Base-by-base conservation (phyloP, 495 filamentous ascomycete species). In the Daldinia bambusicola region DNA sequence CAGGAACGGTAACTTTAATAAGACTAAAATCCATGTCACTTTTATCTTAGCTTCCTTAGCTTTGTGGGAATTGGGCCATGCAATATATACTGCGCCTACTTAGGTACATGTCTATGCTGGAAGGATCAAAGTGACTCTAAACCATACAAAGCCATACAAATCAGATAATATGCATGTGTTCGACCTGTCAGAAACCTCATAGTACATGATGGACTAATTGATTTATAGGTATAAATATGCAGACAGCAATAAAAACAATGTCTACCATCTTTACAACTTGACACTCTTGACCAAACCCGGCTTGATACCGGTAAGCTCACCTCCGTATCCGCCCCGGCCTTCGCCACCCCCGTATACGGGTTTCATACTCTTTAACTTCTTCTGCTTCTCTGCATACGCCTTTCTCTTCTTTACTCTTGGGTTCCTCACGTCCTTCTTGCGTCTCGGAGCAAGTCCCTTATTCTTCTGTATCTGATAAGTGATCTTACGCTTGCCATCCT, bases 341-440 rank as follows among this genome's bases (percentile, higher is more conserved):
- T 97, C 92, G 37, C 93, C 95, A 74, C 93, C 95, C 82, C 91
- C 92, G 80, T 93, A 99, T 41, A 93, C 82, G 41, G 91, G 85
- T 84, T 89, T 92, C 78, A 92, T 89, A 77, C 90, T 94, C 55
- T 86, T 86, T 78, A 98, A 80, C 86, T 98, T 98, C 90, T 96
- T 97, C 85, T 93, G 90, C 85, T 96, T 97, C 69, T 92, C 89
- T 73, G 95, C 93, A 80, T 85, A 99, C 88, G 89, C 92, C 88
- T 91, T 91, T 81, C 92, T 87, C 91, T 98, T 99, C 90, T 98
- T 99, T 61, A 99, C 94, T 79, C 95, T 85, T 13, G 96, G 95
- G 81, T 99, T 99, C 67, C 95, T 85, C 53, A 92, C 89, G 60
- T 95, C 92, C 87, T 98, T 98, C 86, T 89, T 96, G 58, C 95